These are phyloP conservation scores for Cercophora samala DNA, from an alignment of 495 filamentous ascomycete species.

Conservation along the genomic window DNA sequence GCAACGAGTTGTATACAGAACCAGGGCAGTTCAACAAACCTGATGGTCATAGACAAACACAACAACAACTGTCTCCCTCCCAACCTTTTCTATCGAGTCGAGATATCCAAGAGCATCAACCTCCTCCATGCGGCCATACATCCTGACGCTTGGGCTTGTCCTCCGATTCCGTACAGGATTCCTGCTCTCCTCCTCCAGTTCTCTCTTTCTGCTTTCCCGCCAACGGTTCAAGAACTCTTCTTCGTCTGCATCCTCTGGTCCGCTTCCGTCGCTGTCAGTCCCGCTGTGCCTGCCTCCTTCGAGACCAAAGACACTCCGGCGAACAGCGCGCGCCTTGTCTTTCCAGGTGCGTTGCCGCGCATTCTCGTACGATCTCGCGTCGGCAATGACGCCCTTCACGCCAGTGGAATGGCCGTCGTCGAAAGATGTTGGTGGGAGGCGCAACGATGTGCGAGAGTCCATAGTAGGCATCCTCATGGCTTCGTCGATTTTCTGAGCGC, in stretches of 20 bases:
- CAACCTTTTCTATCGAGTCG: constrained; percentile 89
- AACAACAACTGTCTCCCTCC: constrained; percentile 79
- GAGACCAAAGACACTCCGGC: constrained; percentile 45
- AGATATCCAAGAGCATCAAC: constrained; percentile 91
- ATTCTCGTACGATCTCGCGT: constrained; percentile 85
- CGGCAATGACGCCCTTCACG: constrained; percentile 97
- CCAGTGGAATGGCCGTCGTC: constrained; percentile 76
- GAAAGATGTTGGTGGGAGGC: constrained; percentile 58
- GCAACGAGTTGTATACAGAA: constrained; percentile 7
- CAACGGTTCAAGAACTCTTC: constrained; percentile 80
- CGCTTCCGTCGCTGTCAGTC: constrained; percentile 48
- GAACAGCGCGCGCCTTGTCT: constrained; percentile 43
- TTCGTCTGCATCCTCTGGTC: constrained; percentile 53
- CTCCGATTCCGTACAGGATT: constrained; percentile 49
- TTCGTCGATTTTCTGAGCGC: constrained; percentile 56
- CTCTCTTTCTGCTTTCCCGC: constrained; percentile 72
- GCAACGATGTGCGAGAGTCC: constrained; percentile 51
- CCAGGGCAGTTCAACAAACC: constrained; percentile 51
- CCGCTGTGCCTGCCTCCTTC: constrained; percentile 30
- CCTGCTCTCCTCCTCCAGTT: constrained; percentile 60
- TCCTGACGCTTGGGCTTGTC: constrained; percentile 66
- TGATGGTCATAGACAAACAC: constrained; percentile 90
- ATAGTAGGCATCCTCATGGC: constrained; percentile 56
- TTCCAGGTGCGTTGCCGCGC: constrained; percentile 66
- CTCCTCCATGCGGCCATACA: constrained; percentile 72